Base-by-base conservation (phyloP, 257 asterid species). In the Capsicum baccatum region DNA sequence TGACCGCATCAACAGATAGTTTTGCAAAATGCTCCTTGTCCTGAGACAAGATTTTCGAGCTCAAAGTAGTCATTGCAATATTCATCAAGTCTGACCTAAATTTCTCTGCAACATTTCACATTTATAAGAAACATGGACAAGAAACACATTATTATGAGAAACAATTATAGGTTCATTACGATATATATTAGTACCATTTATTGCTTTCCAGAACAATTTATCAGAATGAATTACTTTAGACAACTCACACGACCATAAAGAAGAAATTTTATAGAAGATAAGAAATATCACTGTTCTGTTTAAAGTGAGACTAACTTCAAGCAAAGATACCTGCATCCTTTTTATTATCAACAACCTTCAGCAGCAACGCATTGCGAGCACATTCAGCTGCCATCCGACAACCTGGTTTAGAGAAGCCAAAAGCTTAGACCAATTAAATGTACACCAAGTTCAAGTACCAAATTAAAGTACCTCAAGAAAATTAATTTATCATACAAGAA, bases 331-430 rank as follows among this genome's bases (percentile, higher is more conserved):
- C 98, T 89, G 94, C 89, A 86, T 95, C 98, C 62, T 85, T 88
- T 88, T 93, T 95, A 71, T 95, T 94, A 86, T 95, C 99, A 16
- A 93, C 99, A 14, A 93, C 91, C 88, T 89, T 95, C 90, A 92
- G 94, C 88, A 93, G 85, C 88, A 95, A 88, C 17, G 97, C 98
- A 82, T 88, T 88, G 84, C 94, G 89, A 13, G 98, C 97, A 90
- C 95, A 93, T 85, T 95, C 99, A 80, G 92, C 89, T 13, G 97
- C 99, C 98, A 93, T 90, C 19, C 98, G 99, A 74, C 87, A 95
- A 42, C 98, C 99, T 94, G 88, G 42, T 21, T 21, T 63, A 13
- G 9, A 63, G 70, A 63, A 63, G 70, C 42, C 42, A 63, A 21
- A 21, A 63, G 26, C 16, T 3, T 63, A 63, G 35, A 63, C 69